Base-by-base conservation (phyloP, 257 asterid genomes). In the Dorcoceras hygrometricum region DNA sequence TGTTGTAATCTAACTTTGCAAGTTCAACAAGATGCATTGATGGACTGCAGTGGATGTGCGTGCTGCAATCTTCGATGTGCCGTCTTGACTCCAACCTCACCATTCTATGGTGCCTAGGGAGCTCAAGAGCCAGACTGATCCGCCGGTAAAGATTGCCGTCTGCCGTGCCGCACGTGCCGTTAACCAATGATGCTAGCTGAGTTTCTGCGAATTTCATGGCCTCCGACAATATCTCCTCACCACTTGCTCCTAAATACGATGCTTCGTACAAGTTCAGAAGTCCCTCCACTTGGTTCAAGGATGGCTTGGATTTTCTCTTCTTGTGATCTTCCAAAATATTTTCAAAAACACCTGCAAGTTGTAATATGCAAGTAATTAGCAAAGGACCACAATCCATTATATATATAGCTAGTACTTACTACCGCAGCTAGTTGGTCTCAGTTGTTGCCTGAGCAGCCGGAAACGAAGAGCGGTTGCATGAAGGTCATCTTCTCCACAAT, bases 91-190 rank as follows among this genome's bases (percentile, higher is more conserved):
- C 82, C 8, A 80, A 27, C 67, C 80, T 74, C 0, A 51, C 63
- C 82, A 80, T 80, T 34, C 85, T 71, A 26, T 69, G 48, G 51
- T 80, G 85, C 57, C 80, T 77, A 3, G 82, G 85, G 9, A 77
- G 76, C 61, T 77, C 82, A 19, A 80, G 48, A 24, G 78, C 68
- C 20, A 54, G 67, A 2, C 62, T 36, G 23, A 74, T 68, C 23
- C 27, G 72, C 55, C 50, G 32, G 3, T 64, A 9, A 23, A 64
- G 25, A 57, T 67, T 1, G 1, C 20, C n/a, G 50, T 39, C 50
- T 1, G 71, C 48, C 8, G 74, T 27, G n/a, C n/a, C n/a, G 29
- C 18, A 27, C 58, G 59, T 20, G 19, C 5, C 19, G 0, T 70
- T 5, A 10, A 58, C 26, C 11, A 71, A 68, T 8, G 11, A n/a